Evolutionary conservation across 768 basidiomycete genomes (phyloP).

Genomic region (Artomyces pyxidatus): DNA sequence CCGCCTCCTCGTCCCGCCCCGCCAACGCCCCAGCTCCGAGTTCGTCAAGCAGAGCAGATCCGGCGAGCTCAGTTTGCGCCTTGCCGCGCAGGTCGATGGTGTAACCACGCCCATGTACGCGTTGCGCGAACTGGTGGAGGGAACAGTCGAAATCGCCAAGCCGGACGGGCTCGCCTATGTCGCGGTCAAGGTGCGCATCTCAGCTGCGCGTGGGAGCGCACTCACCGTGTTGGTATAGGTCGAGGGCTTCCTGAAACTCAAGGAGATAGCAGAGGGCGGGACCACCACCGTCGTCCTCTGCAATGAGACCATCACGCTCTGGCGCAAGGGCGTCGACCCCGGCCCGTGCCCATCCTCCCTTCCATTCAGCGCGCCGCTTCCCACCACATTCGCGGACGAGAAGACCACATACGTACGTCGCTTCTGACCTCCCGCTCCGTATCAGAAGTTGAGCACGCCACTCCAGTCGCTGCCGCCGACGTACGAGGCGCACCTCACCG

Average conservation of each 20-base stretch:
- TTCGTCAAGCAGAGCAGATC: slow-evolving; percentile 14
- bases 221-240: slow-evolving; percentile 12
- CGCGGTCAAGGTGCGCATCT: slow-evolving; percentile 9
- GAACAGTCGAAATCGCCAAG: slow-evolving; percentile 10
- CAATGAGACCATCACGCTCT: slow-evolving; percentile 44
- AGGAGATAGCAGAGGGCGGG: slow-evolving; percentile 41
- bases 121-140: slow-evolving; percentile 8
- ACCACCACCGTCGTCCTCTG: slow-evolving; percentile 43
- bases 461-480: slow-evolving; percentile 62
- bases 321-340: slow-evolving; percentile 40
- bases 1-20: neutral
- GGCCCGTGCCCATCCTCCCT: slow-evolving; percentile 43
- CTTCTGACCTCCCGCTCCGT: neutral
- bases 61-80: slow-evolving; percentile 10
- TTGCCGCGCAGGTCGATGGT: slow-evolving; percentile 4
- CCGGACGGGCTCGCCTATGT: slow-evolving; percentile 10
- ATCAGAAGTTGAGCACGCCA: neutral
- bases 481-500: slow-evolving; percentile 57
- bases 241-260: slow-evolving; percentile 20
- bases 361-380: slow-evolving; percentile 48
- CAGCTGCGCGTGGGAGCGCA: neutral
- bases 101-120: slow-evolving; percentile 8
- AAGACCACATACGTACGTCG: slow-evolving; percentile 49
- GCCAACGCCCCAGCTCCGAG: neutral
- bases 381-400: slow-evolving; percentile 48